Evolutionary conservation across 306 rosid species (phyloP).

Genomic region (Dryas alaskensis): DNA sequence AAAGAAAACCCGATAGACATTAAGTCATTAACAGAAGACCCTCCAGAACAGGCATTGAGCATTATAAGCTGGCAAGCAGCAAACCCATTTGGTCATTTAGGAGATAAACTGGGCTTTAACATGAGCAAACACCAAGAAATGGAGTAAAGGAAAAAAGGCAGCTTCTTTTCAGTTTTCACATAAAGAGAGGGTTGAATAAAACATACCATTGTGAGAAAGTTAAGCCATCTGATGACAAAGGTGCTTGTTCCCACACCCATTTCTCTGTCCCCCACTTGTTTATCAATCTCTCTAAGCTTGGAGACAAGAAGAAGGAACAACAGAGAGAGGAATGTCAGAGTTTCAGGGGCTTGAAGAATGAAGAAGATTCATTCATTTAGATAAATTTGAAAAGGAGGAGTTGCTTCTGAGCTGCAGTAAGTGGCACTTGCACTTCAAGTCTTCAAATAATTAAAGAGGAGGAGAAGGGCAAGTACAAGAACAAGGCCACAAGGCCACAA

Average conservation of each 20-base stretch:
- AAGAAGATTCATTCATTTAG: background rate
- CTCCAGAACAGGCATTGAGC: constrained; percentile 4
- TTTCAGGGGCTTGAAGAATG: background rate
- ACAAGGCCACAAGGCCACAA: too few species aligned
- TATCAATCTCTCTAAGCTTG: constrained; percentile 1
- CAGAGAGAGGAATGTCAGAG: constrained; percentile 19
- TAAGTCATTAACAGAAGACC: background rate
- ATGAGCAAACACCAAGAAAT: constrained; percentile 2
- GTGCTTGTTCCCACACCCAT: constrained; percentile 93
- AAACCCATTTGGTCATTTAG: constrained; percentile 11
- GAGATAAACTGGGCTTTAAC: constrained; percentile 1
- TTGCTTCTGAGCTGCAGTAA: constrained; percentile 26
- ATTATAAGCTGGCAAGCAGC: constrained; percentile 23
- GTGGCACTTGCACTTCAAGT: constrained; percentile 36
- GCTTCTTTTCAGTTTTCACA: background rate
- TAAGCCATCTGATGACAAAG: constrained; percentile 90
- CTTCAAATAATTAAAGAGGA: constrained; percentile 1
- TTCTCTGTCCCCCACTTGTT: background rate
- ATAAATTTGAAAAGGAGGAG: background rate
- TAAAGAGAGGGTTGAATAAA: too few species aligned
- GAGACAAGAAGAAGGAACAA: constrained; percentile 4
- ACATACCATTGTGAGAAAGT: constrained; percentile 55
- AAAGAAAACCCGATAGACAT: constrained; percentile 9
- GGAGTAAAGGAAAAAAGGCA: background rate
- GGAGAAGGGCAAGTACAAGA: background rate